Evolutionary conservation across 768 basidiomycete genomes (phyloP).

Genomic region (Tylopilus intermedius): DNA sequence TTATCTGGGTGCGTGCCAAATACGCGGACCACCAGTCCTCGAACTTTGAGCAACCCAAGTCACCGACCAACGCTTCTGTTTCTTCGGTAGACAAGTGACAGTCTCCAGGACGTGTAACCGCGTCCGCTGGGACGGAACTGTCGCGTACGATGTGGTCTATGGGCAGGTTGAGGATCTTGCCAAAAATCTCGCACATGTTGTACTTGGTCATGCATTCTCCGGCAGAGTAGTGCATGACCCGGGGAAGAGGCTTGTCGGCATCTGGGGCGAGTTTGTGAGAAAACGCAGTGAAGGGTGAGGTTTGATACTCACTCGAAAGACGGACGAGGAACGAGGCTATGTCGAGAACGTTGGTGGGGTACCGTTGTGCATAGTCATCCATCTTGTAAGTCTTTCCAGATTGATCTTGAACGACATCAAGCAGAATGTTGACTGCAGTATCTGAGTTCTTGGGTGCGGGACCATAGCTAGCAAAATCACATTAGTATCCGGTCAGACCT

Average conservation of each 20-base stretch:
- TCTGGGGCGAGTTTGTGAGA: constrained; percentile 31
- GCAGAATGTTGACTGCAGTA: constrained; percentile 81
- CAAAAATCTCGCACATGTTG: constrained; percentile 80
- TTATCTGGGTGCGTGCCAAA: constrained; percentile 25
- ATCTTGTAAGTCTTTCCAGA: constrained; percentile 87
- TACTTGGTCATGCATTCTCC: constrained; percentile 88
- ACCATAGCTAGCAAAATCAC: constrained; percentile 61
- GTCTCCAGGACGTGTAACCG: constrained; percentile 73
- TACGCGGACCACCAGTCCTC: constrained; percentile 79
- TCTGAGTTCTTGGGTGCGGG: constrained; percentile 81
- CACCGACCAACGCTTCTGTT: constrained; percentile 63
- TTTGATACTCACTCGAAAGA: constrained; percentile 50
- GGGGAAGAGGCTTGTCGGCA: constrained; percentile 28
- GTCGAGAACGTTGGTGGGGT: constrained; percentile 87
- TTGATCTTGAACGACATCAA: constrained; percentile 83
- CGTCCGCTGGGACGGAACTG: constrained; percentile 58
- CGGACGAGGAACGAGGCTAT: constrained; percentile 82
- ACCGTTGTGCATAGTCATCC: constrained; percentile 92
- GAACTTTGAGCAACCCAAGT: constrained; percentile 63
- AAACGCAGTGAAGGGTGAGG: neutral
- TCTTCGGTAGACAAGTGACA: constrained; percentile 73
- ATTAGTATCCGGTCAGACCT: too few species aligned
- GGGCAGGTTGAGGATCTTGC: constrained; percentile 61
- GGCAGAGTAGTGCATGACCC: constrained; percentile 82
- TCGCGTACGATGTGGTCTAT: constrained; percentile 75